Evolutionary conservation across 495 filamentous ascomycete species (phyloP), one percentile per base, ranked within the genome.

Genomic region (Chaetomium fimeti): DNA sequence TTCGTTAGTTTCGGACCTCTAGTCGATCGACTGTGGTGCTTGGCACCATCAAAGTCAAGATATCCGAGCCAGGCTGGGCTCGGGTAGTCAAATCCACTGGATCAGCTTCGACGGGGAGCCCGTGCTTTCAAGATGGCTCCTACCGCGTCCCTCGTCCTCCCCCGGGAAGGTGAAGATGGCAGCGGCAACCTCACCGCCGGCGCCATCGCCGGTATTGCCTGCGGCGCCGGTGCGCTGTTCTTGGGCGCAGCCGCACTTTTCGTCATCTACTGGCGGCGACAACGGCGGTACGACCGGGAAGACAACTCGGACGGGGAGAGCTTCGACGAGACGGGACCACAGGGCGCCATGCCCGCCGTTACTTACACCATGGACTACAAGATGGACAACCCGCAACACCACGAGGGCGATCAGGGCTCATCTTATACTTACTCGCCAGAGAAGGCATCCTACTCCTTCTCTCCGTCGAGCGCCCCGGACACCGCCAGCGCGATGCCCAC

Each of bases 121-220:
- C 36, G 27, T 25, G 16, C 53, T 29, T 15, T 62, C 27, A 49
- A n/a, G 15, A 66, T 61, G 55, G 40, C 45, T n/a, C 12, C 27
- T 6, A 8, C 12, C 24, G 70, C 38, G 77, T 74, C 58, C 49
- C 55, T 43, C 57, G 62, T 56, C 53, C 67, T 63, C 13, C 64
- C 45, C 16, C 64, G 61, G 29, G 66, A 74, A n/a, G 59, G 64
- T 12, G 56, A 66, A 18, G 60, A 63, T 25, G 38, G 47, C 25
- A 45, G 51, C 9, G 61, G 66, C 25, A 63, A 49, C 47, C 72
- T 80, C 66, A 74, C 74, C 5, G 77, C 78, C 22, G 78, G 78
- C 11, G 74, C 78, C 28, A 81, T 82, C 52, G 76, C 74, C 32
- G 81, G 81, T 25, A 82, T 83, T 42, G 74, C 74, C 15, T 54